phyloP scores from a whole-genome alignment of 805 yeast species.

The Wickerhamomyces sydowiorum region DNA sequence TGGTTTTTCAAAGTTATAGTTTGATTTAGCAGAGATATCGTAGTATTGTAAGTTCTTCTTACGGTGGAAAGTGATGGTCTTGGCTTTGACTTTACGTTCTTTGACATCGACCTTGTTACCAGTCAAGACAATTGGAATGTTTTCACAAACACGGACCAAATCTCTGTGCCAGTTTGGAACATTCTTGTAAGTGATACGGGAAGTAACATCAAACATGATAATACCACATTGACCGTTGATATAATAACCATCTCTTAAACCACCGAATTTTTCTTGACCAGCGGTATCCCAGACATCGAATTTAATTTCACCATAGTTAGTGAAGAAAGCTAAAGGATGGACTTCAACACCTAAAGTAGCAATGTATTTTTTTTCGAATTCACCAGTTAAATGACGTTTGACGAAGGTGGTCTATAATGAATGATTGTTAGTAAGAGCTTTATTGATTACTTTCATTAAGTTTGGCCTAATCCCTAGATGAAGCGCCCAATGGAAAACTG shows the following conservation, averaged over 20 bases:
- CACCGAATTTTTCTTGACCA: slow-evolving; percentile 99
- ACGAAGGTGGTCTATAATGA: slow-evolving; percentile 81
- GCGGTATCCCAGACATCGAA: slow-evolving; percentile 99
- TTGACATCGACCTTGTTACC: slow-evolving; percentile 99
- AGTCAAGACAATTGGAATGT: slow-evolving; percentile 97
- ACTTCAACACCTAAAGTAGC: slow-evolving; percentile 99
- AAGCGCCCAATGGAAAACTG: no score
- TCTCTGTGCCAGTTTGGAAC: slow-evolving; percentile 99
- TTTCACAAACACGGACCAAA: slow-evolving; percentile 98
- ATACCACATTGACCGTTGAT: slow-evolving; percentile 99
- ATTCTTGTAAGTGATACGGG: slow-evolving; percentile 98
- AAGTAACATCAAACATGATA: slow-evolving; percentile 99
- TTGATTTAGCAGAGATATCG: slow-evolving; percentile 99
- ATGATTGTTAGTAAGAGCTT: slow-evolving; percentile 15
- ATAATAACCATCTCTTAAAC: slow-evolving; percentile 99
- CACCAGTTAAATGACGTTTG: slow-evolving; percentile 99
- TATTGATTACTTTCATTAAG: no score
- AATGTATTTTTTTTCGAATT: slow-evolving; percentile 96
- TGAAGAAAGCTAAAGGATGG: slow-evolving; percentile 96
- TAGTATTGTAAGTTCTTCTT: slow-evolving; percentile 99
- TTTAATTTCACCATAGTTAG: slow-evolving; percentile 97
- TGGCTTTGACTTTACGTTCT: slow-evolving; percentile 99
- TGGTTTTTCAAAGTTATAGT: slow-evolving; percentile 99
- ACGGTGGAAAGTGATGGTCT: slow-evolving; percentile 99
- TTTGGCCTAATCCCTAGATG: no score